Evolutionary conservation across 2,329 filamentous ascomycete species (phyloP).

Genomic region (Aspergillus novoparasiticus): DNA sequence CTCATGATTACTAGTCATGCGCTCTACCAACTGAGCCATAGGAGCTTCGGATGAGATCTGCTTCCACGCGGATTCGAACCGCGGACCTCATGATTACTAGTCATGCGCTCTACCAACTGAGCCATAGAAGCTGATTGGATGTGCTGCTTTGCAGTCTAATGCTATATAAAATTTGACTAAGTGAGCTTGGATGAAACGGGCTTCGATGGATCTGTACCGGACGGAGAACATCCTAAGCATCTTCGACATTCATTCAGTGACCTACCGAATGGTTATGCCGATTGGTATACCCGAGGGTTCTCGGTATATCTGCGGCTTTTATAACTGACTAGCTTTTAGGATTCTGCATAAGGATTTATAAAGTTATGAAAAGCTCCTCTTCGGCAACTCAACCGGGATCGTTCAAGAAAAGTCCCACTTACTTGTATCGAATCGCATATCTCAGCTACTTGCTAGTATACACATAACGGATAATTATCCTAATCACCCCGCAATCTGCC

Average conservation of each 20-base stretch:
- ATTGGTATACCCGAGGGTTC: not conserved
- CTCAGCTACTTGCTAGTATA: not conserved
- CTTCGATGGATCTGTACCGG: too few relatives aligned
- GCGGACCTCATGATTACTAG: constrained; percentile 7
- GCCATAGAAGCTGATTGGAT: constrained; percentile 1
- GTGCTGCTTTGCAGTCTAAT: not conserved
- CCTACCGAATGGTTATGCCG: not conserved
- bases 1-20: constrained; percentile 4
- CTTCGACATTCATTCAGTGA: not conserved
- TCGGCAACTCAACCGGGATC: not conserved
- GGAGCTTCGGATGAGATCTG: constrained; percentile 2
- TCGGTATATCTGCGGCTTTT: not conserved
- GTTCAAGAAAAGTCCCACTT: not conserved
- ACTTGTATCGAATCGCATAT: not conserved
- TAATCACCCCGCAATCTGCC: not conserved
- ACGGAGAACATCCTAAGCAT: too few relatives aligned
- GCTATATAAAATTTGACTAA: not conserved
- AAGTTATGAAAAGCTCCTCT: not conserved
- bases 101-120: constrained; percentile 4
- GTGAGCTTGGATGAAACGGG: too few relatives aligned
- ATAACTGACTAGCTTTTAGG: not conserved
- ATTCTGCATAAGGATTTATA: not conserved
- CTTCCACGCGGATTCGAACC: constrained; percentile 11
- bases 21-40: constrained; percentile 6
- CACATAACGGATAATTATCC: not conserved